Base-by-base conservation (phyloP, 192 early-diverging fungal genomes). In the Umbelopsis vinacea region DNA sequence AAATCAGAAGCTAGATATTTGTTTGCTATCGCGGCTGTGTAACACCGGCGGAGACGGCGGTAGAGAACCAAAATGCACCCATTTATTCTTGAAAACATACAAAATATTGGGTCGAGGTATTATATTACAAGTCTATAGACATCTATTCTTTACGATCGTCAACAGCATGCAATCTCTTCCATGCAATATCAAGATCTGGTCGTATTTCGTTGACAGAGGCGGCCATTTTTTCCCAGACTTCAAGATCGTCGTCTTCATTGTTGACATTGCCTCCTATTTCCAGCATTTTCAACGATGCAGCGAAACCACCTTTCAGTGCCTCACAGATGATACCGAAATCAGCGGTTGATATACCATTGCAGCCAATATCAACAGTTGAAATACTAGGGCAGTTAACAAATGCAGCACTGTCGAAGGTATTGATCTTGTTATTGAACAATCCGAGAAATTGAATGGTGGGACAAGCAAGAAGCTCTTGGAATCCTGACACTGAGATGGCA, bases 221-320 rank as follows among this genome's bases (percentile, higher is more conserved):
- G 6, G 76, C 71, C 10, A 82, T 71, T 45, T 47, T 47, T 33
- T 82, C 78, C 85, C 85, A 87, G 8, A 72, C 70, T 15, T 60
- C 73, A 19, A 79, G 72, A 6, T 77, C 77, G 11, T 69, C 67
- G 12, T 80, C 76, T n/a, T 72, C 48, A 33, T 74, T 77, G 29
- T 79, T 78, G 4, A 78, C 85, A 63, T 87, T 87, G 11, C 85
- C 85, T 37, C 79, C 85, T 52, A 84, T 78, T 48, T 87, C 85
- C 14, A 84, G 67, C 6, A 74, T 71, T 21, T 73, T 75, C 60
- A 87, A 46, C 0, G 74, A 46, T 8, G 85, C 83, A 12, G 79
- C 47, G 14, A 79, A 55, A 0, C 78, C 72, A 33, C 78, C 73
- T n/a, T 77, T 72, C 40, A 86, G 73, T 38, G 75, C 74, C 0